phyloP scores from a whole-genome alignment of 805 yeast genomes.

The Starmerella floris region DNA sequence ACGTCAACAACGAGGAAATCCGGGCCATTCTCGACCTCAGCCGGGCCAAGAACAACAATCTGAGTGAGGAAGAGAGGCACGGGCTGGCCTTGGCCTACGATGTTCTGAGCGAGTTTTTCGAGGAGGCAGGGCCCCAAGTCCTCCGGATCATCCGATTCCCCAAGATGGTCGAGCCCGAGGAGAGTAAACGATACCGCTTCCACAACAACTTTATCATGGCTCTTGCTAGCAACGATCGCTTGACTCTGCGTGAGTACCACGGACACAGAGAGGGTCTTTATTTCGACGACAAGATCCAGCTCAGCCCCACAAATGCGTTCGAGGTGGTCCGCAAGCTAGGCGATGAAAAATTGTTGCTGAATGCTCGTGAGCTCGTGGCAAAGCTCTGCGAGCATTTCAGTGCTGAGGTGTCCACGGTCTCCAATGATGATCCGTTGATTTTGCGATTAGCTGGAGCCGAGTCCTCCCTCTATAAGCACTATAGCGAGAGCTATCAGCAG shows the following conservation, averaged over 20 bases:
- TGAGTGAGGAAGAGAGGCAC: conserved; percentile 6
- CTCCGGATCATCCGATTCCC: conserved; percentile 12
- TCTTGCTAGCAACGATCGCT: conserved; percentile 19
- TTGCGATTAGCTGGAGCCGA: conserved; percentile 6
- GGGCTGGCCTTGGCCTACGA: conserved; percentile 19
- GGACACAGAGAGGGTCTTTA: conserved; percentile 16
- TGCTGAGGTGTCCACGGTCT: background rate
- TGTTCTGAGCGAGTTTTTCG: conserved; percentile 20
- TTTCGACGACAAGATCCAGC: conserved; percentile 13
- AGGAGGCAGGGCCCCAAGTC: conserved; percentile 7
- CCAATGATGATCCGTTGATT: background rate
- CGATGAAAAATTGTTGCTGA: conserved; percentile 1
- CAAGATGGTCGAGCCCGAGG: conserved; percentile 2
- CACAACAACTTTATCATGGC: conserved; percentile 20
- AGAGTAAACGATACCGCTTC: conserved; percentile 8
- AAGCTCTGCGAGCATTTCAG: conserved; percentile 6
- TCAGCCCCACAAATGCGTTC: conserved; percentile 16
- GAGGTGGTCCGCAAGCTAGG: conserved; percentile 1
- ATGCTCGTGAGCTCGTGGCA: conserved; percentile 7
- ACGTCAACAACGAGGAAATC: conserved; percentile 15
- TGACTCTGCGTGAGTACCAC: conserved; percentile 16
- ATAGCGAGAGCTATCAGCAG: background rate
- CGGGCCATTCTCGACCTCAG: conserved; percentile 17
- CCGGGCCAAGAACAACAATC: conserved; percentile 9
- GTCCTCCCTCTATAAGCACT: conserved; percentile 2